Base-by-base conservation (phyloP, 257 asterid species). In the Capsicum baccatum region DNA sequence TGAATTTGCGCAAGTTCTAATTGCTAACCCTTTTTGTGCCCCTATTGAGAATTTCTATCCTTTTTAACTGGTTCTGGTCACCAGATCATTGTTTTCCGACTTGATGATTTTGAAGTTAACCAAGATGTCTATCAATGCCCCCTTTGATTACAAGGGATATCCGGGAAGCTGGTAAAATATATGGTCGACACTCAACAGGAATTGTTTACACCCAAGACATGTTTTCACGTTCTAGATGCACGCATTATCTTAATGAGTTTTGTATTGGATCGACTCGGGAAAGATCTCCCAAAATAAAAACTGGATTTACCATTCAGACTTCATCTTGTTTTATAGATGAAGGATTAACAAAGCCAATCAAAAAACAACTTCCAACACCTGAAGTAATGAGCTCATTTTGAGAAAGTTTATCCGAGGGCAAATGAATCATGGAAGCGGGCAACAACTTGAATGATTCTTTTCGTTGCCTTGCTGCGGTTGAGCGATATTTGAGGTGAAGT, bases 1-100 rank as follows among this genome's bases (percentile, higher is more conserved):
- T 78, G 82, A 78, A 8, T 78, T 78, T 71, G 58, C 82, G 26
- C 64, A 55, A 78, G 62, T 78, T 54, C 64, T 78, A 55, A 54
- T 78, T 78, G 33, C 64, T 78, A 78, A 54, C 21, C 63, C 50
- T 26, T 78, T 54, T 78, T 78, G 26, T 76, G 26, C 50, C 11
- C 8, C 33, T 54, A 26, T 26, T 78, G 63, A 78, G 82, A 78
- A 54, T 15, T 52, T 78, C 2, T 55, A 8, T 78, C 48, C 11
- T 42, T 35, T 33, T 78, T 15, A 13, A 54, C 6, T 78, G 48
- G 64, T 54, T 78, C 64, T 54, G 26, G 33, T 42, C 42, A 73
- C 80, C 19, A 74, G 79, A 69, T 74, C 44, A 48, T 74, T 74
- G 81, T 12, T 74, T 39, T 52, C 81, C 11, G 2, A 76, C 52